phyloP scores from a whole-genome alignment of 2,329 filamentous ascomycete genomes.

The Penicillium frequentans region DNA sequence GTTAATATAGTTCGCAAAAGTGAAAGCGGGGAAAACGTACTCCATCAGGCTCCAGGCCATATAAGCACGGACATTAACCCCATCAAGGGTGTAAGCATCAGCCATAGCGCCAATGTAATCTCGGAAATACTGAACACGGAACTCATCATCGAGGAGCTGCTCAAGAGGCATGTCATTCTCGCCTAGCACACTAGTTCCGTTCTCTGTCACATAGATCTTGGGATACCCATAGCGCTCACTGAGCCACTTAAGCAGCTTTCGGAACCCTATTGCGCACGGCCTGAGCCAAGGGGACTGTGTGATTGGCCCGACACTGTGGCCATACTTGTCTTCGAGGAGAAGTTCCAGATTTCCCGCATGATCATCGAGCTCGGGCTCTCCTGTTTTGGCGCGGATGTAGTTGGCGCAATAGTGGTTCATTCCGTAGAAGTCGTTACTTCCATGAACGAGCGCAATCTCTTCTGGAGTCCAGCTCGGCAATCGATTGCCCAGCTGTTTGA shows the following conservation, averaged over 20 bases:
- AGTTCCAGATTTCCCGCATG: constrained; percentile 74
- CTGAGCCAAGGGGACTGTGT: constrained; percentile 81
- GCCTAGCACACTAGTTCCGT: constrained; percentile 79
- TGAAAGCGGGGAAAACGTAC: constrained; percentile 36
- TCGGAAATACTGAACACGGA: constrained; percentile 76
- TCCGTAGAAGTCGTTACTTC: constrained; percentile 91
- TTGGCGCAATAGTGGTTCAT: constrained; percentile 94
- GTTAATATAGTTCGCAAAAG: background rate
- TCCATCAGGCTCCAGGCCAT: constrained; percentile 88
- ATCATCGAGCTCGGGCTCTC: constrained; percentile 63
- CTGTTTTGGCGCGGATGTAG: constrained; percentile 73
- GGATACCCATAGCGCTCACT: constrained; percentile 74
- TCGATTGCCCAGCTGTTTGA: constrained; percentile 73
- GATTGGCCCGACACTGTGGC: constrained; percentile 74
- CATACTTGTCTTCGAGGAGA: constrained; percentile 68
- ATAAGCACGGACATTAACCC: constrained; percentile 77
- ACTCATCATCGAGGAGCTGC: constrained; percentile 75
- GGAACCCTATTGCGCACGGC: constrained; percentile 73
- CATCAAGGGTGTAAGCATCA: constrained; percentile 67
- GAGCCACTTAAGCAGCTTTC: constrained; percentile 73
- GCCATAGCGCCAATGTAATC: constrained; percentile 77
- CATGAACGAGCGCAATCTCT: constrained; percentile 71
- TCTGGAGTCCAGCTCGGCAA: constrained; percentile 73
- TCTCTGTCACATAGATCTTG: constrained; percentile 85
- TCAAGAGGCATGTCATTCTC: constrained; percentile 74